Evolutionary conservation across 148 eudicot species (phyloP), one percentile per base, ranked within the genome.

Genomic region (Rhododendron vialii): DNA sequence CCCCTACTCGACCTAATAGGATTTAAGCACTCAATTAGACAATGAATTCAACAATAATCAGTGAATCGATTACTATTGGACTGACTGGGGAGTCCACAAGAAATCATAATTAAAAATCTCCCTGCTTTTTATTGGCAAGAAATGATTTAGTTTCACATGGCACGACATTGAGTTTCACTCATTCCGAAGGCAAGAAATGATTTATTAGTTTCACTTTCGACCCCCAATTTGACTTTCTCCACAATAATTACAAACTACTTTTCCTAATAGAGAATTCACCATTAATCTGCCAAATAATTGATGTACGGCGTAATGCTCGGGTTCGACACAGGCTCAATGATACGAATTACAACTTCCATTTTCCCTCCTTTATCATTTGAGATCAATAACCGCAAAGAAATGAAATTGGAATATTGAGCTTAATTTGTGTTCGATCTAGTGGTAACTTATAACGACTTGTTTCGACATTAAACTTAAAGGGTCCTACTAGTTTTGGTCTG

Each of bases 101-200:
- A 69, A 69, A 26, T 67, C 35, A 26, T 67, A 30, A 30, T 30
- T 30, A 35, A 67, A 67, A n/a, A 26, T 28, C 30, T 69, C 30
- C 75, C 35, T 28, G 35, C 75, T 28, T 69, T 63, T 69, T 69
- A 17, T 26, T 69, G 36, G 17, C 35, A 35, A 81, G 36, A 83
- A 65, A 83, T 83, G 59, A 83, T 83, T 83, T 67, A 43, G 51
- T 33, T 67, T 83, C 85, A 83, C 85, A 83, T 83, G 85, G 57
- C 85, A 83, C 55, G 47, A 75, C 53, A 65, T 67, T 45, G 84
- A 65, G n/a, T 17, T 17, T 61, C 84, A 82, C 84, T 38, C 47
- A 13, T 59, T 38, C 84, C 74, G 63, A 82, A 22, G 13, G 67
- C 1, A 3, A 4, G 48, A 22, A 41, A 38, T 35, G 3, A 36